phyloP scores from a whole-genome alignment of 345 rosid genomes.

The Brassica rapa region DNA sequence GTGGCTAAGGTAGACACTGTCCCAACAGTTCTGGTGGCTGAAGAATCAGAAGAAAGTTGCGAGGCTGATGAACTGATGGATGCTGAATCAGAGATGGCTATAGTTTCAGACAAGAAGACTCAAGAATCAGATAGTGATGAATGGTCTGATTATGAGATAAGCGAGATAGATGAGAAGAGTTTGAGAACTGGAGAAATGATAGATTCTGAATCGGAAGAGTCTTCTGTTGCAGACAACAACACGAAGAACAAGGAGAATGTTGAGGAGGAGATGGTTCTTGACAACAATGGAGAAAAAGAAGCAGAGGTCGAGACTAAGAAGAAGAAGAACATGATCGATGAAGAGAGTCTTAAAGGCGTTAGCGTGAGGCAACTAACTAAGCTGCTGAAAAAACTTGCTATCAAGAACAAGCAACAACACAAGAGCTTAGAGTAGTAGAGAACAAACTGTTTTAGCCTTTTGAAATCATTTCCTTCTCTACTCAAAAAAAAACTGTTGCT shows the following conservation, averaged over 20 bases:
- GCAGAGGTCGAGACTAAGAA: constrained; percentile 20
- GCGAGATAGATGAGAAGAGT: constrained; percentile 5
- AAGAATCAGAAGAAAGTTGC: constrained; percentile 12
- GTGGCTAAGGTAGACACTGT: constrained; percentile 4
- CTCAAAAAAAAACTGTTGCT: background rate
- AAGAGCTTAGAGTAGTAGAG: constrained; percentile 16
- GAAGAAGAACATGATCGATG: constrained; percentile 30
- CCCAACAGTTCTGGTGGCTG: background rate
- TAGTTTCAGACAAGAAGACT: constrained; percentile 21
- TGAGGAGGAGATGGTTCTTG: constrained; percentile 20
- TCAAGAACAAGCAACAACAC: constrained; percentile 37
- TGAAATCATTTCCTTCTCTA: constrained; percentile 23
- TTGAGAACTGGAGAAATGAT: background rate
- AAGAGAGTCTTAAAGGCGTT: constrained; percentile 30
- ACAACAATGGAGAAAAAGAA: constrained; percentile 44
- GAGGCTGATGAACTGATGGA: constrained; percentile 20
- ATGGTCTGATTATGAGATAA: constrained; percentile 29
- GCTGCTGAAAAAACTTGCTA: constrained; percentile 43
- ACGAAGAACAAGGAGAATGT: constrained; percentile 17
- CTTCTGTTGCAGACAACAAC: constrained; percentile 16
- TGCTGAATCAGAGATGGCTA: constrained; percentile 15
- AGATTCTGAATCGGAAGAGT: constrained; percentile 2
- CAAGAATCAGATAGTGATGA: constrained; percentile 26
- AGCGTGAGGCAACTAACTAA: constrained; percentile 56
- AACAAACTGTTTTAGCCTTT: background rate